phyloP scores from a whole-genome alignment of 805 yeast genomes.

The Jamesozyma rosinii region DNA sequence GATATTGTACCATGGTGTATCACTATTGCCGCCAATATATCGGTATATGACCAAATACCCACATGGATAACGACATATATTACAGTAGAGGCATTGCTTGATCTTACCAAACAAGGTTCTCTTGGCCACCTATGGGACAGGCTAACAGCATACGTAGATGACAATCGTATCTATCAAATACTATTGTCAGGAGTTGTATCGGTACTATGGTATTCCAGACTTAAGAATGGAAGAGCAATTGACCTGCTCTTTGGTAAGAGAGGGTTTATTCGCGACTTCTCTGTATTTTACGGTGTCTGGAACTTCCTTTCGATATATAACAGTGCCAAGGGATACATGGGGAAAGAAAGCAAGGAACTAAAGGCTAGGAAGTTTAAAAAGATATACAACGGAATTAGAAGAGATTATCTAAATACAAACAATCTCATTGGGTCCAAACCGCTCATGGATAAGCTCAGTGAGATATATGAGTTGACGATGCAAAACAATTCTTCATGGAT shows the following conservation, averaged over 20 bases:
- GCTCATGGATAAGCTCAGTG: constrained; percentile 18
- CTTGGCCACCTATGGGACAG: background rate
- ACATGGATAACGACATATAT: background rate
- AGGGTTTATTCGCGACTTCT: constrained; percentile 12
- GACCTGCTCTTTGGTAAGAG: constrained; percentile 11
- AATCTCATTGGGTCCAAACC: constrained; percentile 11
- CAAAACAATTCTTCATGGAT: constrained; percentile 7
- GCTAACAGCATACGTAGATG: background rate
- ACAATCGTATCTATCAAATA: background rate
- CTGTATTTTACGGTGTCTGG: constrained; percentile 14
- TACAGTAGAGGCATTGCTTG: background rate
- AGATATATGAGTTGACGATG: constrained; percentile 18
- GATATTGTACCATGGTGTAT: background rate
- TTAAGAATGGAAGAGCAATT: background rate
- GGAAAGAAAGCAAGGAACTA: background rate
- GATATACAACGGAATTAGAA: background rate
- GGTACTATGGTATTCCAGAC: background rate
- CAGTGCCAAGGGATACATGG: background rate
- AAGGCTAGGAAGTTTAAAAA: background rate
- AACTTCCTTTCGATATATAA: constrained; percentile 11
- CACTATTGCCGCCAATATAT: background rate
- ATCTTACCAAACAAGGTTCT: background rate
- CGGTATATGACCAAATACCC: background rate
- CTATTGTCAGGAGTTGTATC: background rate
- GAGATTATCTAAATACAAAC: background rate